phyloP scores from a whole-genome alignment of 768 basidiomycete genomes.

The Xerocomellus intermedius region DNA sequence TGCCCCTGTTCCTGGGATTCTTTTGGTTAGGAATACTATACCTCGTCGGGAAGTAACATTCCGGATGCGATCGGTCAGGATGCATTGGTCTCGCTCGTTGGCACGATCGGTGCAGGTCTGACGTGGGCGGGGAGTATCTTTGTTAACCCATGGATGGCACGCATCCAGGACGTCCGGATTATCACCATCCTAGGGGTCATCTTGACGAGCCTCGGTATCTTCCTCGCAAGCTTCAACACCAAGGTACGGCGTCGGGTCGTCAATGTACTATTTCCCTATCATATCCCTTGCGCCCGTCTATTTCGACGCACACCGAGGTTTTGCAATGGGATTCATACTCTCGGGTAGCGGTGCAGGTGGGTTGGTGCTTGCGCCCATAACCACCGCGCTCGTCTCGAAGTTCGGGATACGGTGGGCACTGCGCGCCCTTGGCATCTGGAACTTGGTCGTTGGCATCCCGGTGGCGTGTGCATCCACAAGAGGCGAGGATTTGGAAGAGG shows the following conservation, averaged over 20 bases:
- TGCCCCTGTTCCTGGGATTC: background rate
- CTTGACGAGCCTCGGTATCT: background rate
- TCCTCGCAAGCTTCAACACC: background rate
- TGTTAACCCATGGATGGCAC: background rate
- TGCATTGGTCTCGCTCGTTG: background rate
- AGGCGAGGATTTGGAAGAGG: background rate
- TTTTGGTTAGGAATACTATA: conserved; percentile 1
- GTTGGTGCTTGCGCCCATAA: no score
- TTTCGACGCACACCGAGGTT: no score
- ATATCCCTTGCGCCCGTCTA: background rate
- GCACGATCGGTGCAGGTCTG: background rate
- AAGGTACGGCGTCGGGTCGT: background rate
- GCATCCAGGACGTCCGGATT: background rate
- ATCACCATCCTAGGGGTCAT: background rate
- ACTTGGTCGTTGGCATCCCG: background rate
- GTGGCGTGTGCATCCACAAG: background rate
- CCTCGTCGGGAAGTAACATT: background rate
- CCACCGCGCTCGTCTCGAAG: background rate
- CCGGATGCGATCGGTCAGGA: conserved; percentile 1
- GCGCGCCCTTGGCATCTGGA: background rate
- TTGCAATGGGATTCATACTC: no score
- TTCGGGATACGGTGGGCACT: background rate
- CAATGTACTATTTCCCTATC: conserved; percentile 2
- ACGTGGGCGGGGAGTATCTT: conserved; percentile 1
- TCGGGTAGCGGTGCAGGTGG: no score